These are phyloP conservation scores for Xylaria scruposa DNA, from an alignment of 495 filamentous ascomycete species.

Conservation along the genomic window DNA sequence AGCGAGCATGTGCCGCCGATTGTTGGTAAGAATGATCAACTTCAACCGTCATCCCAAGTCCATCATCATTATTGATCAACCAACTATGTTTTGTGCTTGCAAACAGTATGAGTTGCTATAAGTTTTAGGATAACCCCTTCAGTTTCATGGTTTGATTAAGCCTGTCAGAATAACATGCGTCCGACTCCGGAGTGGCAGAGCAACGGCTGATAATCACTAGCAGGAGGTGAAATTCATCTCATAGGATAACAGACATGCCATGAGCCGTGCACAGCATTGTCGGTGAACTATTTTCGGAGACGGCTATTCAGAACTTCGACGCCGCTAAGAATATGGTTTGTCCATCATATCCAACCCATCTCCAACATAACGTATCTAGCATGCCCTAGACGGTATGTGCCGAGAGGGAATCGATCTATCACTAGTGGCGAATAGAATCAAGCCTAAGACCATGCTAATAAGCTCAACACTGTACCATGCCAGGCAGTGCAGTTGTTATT, in stretches of 20 bases:
- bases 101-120: neutral
- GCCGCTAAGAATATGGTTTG: neutral
- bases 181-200: conserved; percentile 12
- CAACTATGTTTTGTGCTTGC: neutral
- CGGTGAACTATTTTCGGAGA: neutral
- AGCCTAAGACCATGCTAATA: neutral
- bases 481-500: conserved; percentile 1
- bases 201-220: neutral
- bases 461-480: too few species aligned
- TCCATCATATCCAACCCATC: neutral
- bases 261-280: neutral
- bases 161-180: neutral
- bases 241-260: neutral
- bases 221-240: neutral
- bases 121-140: neutral
- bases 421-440: neutral
- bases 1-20: conserved; percentile 4
- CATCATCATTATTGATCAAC: neutral
- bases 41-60: neutral
- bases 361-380: neutral
- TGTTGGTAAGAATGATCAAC: neutral
- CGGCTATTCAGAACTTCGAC: neutral
- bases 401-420: neutral
- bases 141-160: neutral
- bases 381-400: neutral